phyloP scores from a whole-genome alignment of 2,329 filamentous ascomycete genomes.

The Pseudogymnoascus pannorum region DNA sequence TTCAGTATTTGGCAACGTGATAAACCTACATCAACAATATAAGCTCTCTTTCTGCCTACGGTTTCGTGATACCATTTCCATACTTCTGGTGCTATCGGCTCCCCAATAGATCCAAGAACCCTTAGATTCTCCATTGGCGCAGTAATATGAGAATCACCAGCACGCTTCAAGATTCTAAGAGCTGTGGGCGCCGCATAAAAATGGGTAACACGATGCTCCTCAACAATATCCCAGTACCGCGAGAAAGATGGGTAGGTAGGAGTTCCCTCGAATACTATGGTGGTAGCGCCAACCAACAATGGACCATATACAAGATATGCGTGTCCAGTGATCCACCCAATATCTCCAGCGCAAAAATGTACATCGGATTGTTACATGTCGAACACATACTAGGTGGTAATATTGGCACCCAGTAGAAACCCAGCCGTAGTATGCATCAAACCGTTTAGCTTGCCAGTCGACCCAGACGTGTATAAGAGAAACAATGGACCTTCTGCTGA shows the following conservation, averaged over 20 bases:
- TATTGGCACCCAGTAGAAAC: constrained; percentile 86
- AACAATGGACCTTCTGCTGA: constrained; percentile 94
- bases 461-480: constrained; percentile 95
- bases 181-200: constrained; percentile 98
- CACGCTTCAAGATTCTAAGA: constrained; percentile 86
- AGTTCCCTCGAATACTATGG: constrained; percentile 95
- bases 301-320: constrained; percentile 98
- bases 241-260: constrained; percentile 97
- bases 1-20: constrained; percentile 17
- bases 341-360: constrained; percentile 97
- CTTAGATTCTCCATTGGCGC: constrained; percentile 82
- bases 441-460: constrained; percentile 97
- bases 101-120: constrained; percentile 88
- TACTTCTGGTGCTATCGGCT: constrained; percentile 94
- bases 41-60: constrained; percentile 86
- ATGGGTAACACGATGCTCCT: constrained; percentile 89
- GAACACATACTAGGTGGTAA: constrained; percentile 97
- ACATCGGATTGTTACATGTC: constrained; percentile 90
- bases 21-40: constrained; percentile 80
- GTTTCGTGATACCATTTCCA: constrained; percentile 99
- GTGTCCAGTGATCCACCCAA: constrained; percentile 98
- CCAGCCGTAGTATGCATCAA: constrained; percentile 96
- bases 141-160: constrained; percentile 87
- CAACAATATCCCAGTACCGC: constrained; percentile 97
- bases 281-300: constrained; percentile 83